These are phyloP conservation scores for Austroboletus eburneus DNA, from an alignment of 768 basidiomycete genomes.

Conservation along the genomic window DNA sequence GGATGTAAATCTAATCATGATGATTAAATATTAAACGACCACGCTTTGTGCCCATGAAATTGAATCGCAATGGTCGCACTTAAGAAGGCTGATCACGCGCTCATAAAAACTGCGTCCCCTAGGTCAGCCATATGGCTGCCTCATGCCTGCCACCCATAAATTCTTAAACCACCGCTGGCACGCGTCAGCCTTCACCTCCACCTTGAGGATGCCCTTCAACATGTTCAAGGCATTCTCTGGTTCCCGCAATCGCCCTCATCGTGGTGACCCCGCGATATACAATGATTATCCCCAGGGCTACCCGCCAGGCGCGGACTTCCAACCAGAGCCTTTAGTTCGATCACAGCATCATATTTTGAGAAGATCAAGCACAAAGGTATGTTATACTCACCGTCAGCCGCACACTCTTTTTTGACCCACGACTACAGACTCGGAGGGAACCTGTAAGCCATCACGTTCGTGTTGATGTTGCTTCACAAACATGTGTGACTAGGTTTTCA, in stretches of 20 bases:
- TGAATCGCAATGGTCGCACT: background rate
- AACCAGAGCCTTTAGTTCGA: slow-evolving; percentile 15
- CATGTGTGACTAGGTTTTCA: slow-evolving; percentile 24
- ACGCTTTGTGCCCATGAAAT: background rate
- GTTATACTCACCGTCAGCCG: slow-evolving; percentile 5
- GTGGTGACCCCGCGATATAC: slow-evolving; percentile 23
- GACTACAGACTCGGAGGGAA: slow-evolving; percentile 28
- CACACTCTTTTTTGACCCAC: slow-evolving; percentile 10
- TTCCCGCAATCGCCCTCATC: slow-evolving; percentile 30
- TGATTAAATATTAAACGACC: too few species aligned
- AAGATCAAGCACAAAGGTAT: slow-evolving; percentile 26
- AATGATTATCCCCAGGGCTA: slow-evolving; percentile 28
- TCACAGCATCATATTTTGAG: slow-evolving; percentile 25
- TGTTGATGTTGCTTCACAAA: slow-evolving; percentile 7
- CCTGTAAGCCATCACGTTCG: slow-evolving; percentile 21
- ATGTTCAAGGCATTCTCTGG: slow-evolving; percentile 35
- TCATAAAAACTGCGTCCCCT: background rate
- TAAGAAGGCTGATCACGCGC: slow-evolving; percentile 2
- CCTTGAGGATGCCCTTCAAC: slow-evolving; percentile 34
- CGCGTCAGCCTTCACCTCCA: slow-evolving; percentile 14
- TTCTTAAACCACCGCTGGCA: slow-evolving; percentile 12
- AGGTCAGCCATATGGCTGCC: slow-evolving; percentile 35
- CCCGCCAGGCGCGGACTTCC: slow-evolving; percentile 24
- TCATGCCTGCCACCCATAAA: slow-evolving; percentile 29
- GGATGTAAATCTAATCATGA: background rate